Conservation (phyloP, 139 green algal genomes). For the Closterium sp. region DNA sequence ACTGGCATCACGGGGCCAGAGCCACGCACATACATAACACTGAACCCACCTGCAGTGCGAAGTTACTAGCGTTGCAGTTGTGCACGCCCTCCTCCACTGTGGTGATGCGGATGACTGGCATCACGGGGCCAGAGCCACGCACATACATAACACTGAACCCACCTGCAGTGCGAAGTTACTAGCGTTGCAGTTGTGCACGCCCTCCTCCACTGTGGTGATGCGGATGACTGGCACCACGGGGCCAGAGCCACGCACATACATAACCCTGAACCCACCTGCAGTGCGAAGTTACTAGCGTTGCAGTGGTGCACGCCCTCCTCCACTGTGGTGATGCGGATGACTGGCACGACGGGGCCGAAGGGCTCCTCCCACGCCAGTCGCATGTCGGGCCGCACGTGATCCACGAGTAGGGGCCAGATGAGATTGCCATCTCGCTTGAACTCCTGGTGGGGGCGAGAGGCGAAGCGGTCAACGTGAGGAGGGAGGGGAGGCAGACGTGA, state of each 20-base stretch:
- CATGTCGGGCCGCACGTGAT: slow-evolving; percentile 87
- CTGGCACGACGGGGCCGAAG: slow-evolving; percentile 91
- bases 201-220: too few species aligned
- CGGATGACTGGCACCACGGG: too few species aligned
- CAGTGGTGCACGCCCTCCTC: slow-evolving; percentile 82
- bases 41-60: too few species aligned
- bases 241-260: too few species aligned
- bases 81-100: too few species aligned
- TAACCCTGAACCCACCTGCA: too few species aligned
- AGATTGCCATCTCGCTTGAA: slow-evolving; percentile 88
- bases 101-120: too few species aligned
- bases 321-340: slow-evolving; percentile 76
- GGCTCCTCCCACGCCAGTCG: slow-evolving; percentile 92
- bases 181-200: too few species aligned
- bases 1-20: not conserved
- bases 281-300: slow-evolving; percentile 79
- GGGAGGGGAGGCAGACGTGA: not conserved
- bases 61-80: too few species aligned
- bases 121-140: too few species aligned
- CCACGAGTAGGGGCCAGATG: slow-evolving; percentile 87
- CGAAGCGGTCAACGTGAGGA: not conserved
- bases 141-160: too few species aligned
- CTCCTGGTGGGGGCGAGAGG: not conserved
- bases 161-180: too few species aligned
- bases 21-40: not conserved